Evolutionary conservation across 2,329 filamentous ascomycete species (phyloP).

Genomic region (Simplicillium aogashimaense): DNA sequence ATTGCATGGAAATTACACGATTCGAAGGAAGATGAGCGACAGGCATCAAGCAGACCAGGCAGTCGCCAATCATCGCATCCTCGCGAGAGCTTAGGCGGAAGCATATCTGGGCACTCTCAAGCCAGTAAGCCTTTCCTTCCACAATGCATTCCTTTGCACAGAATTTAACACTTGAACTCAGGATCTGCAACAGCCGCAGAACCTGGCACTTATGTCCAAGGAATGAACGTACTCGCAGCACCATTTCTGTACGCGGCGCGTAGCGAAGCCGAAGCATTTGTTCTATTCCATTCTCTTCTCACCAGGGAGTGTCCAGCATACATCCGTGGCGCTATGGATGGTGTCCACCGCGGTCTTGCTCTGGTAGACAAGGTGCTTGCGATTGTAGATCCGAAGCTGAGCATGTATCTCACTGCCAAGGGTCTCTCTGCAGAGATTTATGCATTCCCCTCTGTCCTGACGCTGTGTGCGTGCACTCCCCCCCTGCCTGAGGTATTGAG

Average conservation of each 20-base stretch:
- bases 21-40: conserved; percentile 43
- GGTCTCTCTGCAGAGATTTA: conserved; percentile 90
- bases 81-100: conserved; percentile 20
- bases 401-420: conserved; percentile 73
- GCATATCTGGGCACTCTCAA: conserved; percentile 25
- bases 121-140: conserved; percentile 30
- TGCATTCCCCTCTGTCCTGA: conserved; percentile 90
- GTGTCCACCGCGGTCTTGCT: conserved; percentile 83
- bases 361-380: conserved; percentile 87
- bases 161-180: conserved; percentile 20
- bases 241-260: conserved; percentile 92
- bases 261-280: conserved; percentile 90
- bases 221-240: conserved; percentile 96
- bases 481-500: conserved; percentile 86
- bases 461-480: conserved; percentile 90
- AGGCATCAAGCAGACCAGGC: conserved; percentile 22
- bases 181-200: conserved; percentile 48
- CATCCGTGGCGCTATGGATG: conserved; percentile 92
- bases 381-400: conserved; percentile 84
- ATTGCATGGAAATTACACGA: conserved; percentile 92
- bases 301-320: conserved; percentile 87
- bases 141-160: not conserved
- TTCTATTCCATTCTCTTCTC: conserved; percentile 79
- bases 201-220: conserved; percentile 87
- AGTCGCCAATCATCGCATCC: conserved; percentile 24